Evolutionary conservation across 2,329 filamentous ascomycete genomes (phyloP).

Genomic region (Paecilomyces sp.): DNA sequence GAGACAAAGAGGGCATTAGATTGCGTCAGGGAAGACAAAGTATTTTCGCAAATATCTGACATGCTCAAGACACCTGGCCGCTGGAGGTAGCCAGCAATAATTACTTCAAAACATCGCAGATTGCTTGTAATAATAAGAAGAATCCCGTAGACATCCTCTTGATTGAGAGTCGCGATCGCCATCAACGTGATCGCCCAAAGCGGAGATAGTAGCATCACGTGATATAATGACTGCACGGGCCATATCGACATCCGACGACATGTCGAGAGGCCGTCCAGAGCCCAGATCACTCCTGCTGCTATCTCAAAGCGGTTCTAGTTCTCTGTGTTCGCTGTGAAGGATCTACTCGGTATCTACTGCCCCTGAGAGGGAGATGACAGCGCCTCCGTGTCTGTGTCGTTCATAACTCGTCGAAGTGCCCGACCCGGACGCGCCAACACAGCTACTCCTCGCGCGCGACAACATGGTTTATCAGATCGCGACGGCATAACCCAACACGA

Average conservation of each 20-base stretch:
- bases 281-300: background rate
- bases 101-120: background rate
- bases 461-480: background rate
- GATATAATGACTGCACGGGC: background rate
- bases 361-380: background rate
- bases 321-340: background rate
- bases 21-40: background rate
- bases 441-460: background rate
- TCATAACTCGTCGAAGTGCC: background rate
- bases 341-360: background rate
- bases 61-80: background rate
- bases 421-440: background rate
- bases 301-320: background rate
- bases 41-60: background rate
- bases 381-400: background rate
- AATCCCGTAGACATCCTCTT: background rate
- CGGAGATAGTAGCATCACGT: background rate
- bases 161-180: background rate
- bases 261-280: background rate
- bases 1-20: background rate
- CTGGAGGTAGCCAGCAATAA: background rate
- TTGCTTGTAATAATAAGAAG: background rate
- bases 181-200: background rate
- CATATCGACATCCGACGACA: conserved; percentile 10
- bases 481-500: background rate